A percentile compares a stretch with the other conserved stretches of the same genome.
Conservation (phyloP, 2,329 filamentous ascomycete genomes). For the Tolypocladium inflatum region DNA sequence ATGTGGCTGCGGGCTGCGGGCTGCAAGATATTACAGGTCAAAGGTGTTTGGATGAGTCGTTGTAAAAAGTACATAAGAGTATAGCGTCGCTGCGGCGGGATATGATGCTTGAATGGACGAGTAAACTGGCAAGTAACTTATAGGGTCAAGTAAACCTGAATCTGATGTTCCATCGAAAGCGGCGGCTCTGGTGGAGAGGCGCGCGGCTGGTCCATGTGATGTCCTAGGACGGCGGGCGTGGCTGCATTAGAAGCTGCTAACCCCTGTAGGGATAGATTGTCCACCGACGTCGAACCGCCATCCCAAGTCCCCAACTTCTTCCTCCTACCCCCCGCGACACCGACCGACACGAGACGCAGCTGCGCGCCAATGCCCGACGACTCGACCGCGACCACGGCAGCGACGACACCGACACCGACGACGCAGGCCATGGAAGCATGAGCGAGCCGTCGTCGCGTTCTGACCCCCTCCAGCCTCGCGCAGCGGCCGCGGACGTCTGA, state of each 20-base stretch:
- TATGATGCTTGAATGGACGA: neutral
- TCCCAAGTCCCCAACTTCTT: conserved; percentile 5
- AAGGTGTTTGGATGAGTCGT: neutral
- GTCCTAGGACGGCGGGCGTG: conserved; percentile 1
- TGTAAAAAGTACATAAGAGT: neutral
- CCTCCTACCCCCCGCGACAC: neutral
- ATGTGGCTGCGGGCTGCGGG: neutral
- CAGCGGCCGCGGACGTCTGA: conserved; percentile 4
- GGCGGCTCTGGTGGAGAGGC: neutral
- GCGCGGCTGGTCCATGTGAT: neutral
- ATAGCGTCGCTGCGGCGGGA: neutral
- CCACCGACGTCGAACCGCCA: conserved; percentile 2
- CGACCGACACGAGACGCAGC: conserved; percentile 1
- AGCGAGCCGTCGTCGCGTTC: neutral
- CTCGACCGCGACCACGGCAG: neutral
- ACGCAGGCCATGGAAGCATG: conserved; percentile 2
- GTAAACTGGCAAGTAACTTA: neutral
- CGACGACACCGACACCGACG: neutral
- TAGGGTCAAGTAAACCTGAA: neutral
- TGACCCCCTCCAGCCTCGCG: neutral
- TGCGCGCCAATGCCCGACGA: neutral
- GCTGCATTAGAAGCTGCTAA: conserved; percentile 4
- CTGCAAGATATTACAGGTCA: neutral
- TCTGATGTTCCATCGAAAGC: neutral
- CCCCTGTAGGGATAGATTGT: conserved; percentile 4